Base-by-base conservation (phyloP, 2,329 filamentous ascomycete species). In the Talaromyces sp. region DNA sequence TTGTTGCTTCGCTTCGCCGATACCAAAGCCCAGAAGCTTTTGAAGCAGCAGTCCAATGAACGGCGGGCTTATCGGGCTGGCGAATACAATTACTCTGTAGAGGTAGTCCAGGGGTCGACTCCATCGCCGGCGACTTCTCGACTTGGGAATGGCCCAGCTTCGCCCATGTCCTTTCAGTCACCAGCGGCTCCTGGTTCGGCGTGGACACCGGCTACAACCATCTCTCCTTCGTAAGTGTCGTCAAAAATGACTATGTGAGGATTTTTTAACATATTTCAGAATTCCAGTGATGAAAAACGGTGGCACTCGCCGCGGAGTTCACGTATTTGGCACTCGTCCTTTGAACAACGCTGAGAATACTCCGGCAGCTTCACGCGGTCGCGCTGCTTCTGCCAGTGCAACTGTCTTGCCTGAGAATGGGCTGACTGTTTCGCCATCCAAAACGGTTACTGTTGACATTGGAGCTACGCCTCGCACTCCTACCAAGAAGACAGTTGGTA, bases 1-100 rank as follows among this genome's bases (percentile, higher is more conserved):
- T 86, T 95, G 77, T 93, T 97, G 77, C 92, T 99, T 67, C 93
- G 95, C 66, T 99, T 96, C 74, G 93, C 96, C 64, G 95, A 99
- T 72, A 99, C 95, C 41, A 91, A 95, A 59, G 90, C 93, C 64
- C 95, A 99, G 77, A 99, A 99, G 81, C 87, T 95, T 72, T 83
- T 99, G 67, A 99, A 99, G 83, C 89, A 95, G 65, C 89, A 97
- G 73, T 98, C 93, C 49, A 92, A 95, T 32, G 92, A 96, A 73
- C 91, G 93, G 61, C 92, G 95, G 63, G 91, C 96, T 71, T 98
- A 96, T 79, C 91, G 95, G 62, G 95, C 93, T 61, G 95, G 95
- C 61, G 95, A 98, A 80, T 98, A 98, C 78, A 93, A 93, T 69
- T 80, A 77, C 61, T 79, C 78, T 1, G 78, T 80, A 53, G 78